Percentiles rank a stretch among this genome's conserved stretches.
phyloP scores from a whole-genome alignment of 2,329 filamentous ascomycete genomes.

The Helotiales sp. region DNA sequence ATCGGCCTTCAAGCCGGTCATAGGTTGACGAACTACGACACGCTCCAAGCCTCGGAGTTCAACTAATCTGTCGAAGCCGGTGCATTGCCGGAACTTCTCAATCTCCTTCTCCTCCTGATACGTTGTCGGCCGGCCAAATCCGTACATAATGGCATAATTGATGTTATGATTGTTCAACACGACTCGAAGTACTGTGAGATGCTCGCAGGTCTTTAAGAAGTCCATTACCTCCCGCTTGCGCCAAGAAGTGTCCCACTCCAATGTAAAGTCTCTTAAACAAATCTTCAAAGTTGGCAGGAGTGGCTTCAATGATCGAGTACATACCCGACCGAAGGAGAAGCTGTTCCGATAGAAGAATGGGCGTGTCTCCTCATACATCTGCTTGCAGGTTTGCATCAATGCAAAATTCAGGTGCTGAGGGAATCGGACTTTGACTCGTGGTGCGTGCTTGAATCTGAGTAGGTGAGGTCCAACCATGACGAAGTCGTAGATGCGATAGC shows the following conservation, averaged over 20 bases:
- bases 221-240: conserved; percentile 1
- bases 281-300: neutral
- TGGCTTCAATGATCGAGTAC: neutral
- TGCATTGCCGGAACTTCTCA: conserved; percentile 16
- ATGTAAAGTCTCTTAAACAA: conserved; percentile 14
- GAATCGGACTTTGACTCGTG: neutral
- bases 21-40: conserved; percentile 13
- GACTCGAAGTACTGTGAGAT: too few species aligned
- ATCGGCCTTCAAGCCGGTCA: neutral
- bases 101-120: conserved; percentile 9
- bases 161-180: too few species aligned
- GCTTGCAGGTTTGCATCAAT: conserved; percentile 17
- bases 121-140: too few species aligned
- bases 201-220: conserved; percentile 4
- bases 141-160: too few species aligned
- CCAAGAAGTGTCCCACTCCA: conserved; percentile 11
- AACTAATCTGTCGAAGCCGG: conserved; percentile 19
- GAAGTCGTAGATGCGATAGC: conserved; percentile 21
- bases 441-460: too few species aligned
- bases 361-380: conserved; percentile 15
- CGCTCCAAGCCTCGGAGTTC: conserved; percentile 17
- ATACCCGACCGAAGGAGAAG: conserved; percentile 12
- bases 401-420: neutral
- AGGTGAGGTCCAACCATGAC: too few species aligned
- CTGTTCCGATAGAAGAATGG: conserved; percentile 24